A percentile compares a stretch with the other conserved stretches of the same genome.
Evolutionary conservation across 208 protist genomes (phyloP).

Genomic region (Acanthamoeba healyi): DNA sequence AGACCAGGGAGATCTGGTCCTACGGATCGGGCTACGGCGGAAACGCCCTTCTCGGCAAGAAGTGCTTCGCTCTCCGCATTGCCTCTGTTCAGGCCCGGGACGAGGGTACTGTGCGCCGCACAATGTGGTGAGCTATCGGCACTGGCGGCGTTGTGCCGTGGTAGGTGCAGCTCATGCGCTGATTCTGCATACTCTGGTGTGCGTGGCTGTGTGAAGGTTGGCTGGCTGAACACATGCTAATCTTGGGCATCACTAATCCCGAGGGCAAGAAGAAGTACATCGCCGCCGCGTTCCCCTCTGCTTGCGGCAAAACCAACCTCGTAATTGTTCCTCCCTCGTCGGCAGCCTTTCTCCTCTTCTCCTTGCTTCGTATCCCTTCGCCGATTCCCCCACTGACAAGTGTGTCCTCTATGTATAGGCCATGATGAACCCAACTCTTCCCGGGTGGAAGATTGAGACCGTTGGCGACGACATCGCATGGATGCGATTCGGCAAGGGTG

Average conservation of each 20-base stretch:
- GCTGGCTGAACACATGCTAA: constrained; percentile 93
- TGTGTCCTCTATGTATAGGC: constrained; percentile 65
- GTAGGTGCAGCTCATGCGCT: too few relatives aligned
- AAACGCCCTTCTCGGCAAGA: constrained; percentile 93
- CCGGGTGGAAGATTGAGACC: constrained; percentile 88
- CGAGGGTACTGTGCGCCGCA: constrained; percentile 29
- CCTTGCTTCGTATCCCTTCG: neutral
- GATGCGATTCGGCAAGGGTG: constrained; percentile 83
- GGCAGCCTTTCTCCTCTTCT: neutral
- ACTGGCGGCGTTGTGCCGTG: too few relatives aligned
- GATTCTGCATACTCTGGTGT: neutral
- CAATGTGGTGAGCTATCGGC: too few relatives aligned
- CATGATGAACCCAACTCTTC: constrained; percentile 87
- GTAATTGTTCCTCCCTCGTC: neutral
- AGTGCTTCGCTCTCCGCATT: constrained; percentile 92
- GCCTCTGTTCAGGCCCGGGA: constrained; percentile 85
- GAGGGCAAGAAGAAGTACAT: constrained; percentile 89
- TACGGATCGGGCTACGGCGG: constrained; percentile 92
- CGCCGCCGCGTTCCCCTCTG: constrained; percentile 90
- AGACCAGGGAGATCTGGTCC: constrained; percentile 84
- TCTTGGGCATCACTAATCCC: constrained; percentile 89
- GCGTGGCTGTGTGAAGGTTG: constrained; percentile 78
- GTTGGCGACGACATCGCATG: constrained; percentile 93
- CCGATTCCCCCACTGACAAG: too few relatives aligned
- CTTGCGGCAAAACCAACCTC: constrained; percentile 93